Evolutionary conservation across 2,329 filamentous ascomycete genomes (phyloP).

Genomic region (Talaromyces sp.): DNA sequence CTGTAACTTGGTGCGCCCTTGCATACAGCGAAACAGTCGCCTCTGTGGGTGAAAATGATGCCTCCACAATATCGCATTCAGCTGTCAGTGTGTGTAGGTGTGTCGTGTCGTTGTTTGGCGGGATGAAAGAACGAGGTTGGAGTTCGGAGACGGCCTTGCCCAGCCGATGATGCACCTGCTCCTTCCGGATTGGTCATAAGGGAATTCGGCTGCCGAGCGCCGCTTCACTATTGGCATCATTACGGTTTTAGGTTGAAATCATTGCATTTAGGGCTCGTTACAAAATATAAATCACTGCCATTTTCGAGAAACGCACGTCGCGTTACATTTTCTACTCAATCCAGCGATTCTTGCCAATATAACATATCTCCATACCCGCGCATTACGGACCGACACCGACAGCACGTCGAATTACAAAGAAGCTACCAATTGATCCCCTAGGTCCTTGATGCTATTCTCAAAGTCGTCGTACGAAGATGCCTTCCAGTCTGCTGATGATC

Average conservation of each 20-base stretch:
- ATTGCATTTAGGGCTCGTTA: not conserved
- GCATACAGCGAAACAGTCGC: not conserved
- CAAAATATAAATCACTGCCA: not conserved
- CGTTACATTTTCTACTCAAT: not conserved
- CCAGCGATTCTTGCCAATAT: not conserved
- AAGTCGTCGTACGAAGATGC: constrained; percentile 51
- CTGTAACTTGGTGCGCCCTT: not conserved
- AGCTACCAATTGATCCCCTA: constrained; percentile 22
- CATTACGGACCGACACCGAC: not conserved
- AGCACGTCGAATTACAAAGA: not conserved
- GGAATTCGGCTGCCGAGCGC: not conserved
- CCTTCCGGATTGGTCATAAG: not conserved
- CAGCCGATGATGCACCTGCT: not conserved
- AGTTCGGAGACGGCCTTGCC: not conserved
- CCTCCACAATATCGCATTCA: not conserved
- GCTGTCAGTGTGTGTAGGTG: not conserved
- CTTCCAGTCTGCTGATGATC: constrained; percentile 54
- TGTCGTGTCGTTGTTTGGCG: not conserved
- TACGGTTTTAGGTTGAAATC: not conserved
- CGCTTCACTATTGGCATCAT: not conserved
- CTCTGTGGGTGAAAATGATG: not conserved
- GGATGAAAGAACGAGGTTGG: not conserved
- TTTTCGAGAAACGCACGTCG: not conserved
- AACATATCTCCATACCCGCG: not conserved
- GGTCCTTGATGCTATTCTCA: constrained; percentile 24